A percentile compares a stretch with the other conserved stretches of the same genome.
Conservation (phyloP, 805 yeast genomes). For the Hanseniaspora hatyaiensis region DNA sequence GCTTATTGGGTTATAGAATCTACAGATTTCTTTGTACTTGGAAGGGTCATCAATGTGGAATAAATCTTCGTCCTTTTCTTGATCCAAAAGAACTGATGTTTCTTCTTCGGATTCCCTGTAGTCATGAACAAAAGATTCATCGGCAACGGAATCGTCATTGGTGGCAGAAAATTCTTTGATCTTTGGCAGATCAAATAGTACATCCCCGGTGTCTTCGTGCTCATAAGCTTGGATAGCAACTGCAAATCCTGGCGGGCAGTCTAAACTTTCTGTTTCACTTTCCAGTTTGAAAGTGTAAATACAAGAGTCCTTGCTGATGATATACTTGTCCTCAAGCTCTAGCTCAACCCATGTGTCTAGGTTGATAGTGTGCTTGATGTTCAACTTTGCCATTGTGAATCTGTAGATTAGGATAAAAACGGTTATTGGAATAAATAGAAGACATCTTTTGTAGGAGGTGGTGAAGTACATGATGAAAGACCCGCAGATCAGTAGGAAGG, state of each 20-base stretch:
- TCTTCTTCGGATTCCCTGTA: conserved; percentile 4
- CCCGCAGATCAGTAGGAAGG: conserved; percentile 49
- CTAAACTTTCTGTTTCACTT: conserved; percentile 48
- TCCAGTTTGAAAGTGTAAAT: conserved; percentile 58
- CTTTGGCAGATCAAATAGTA: conserved; percentile 15
- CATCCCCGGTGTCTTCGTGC: conserved; percentile 13
- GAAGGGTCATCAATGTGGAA: conserved; percentile 26
- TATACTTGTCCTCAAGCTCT: conserved; percentile 63
- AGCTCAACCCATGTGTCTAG: conserved; percentile 48
- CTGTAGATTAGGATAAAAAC: conserved; percentile 32
- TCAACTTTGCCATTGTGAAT: conserved; percentile 32
- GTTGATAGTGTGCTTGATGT: conserved; percentile 35
- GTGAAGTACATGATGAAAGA: conserved; percentile 39
- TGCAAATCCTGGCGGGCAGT: conserved; percentile 66
- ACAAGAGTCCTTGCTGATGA: conserved; percentile 59
- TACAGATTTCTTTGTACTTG: conserved; percentile 28
- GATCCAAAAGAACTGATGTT: neutral
- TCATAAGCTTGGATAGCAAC: conserved; percentile 39
- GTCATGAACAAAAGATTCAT: conserved; percentile 2
- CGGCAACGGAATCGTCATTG: neutral
- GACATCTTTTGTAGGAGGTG: conserved; percentile 27
- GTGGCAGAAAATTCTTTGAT: neutral
- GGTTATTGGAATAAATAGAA: conserved; percentile 26
- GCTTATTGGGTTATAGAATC: conserved; percentile 70
- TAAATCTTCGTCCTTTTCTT: conserved; percentile 8